A percentile compares a stretch with the other conserved stretches of the same genome.
phyloP scores from a whole-genome alignment of 805 yeast genomes.

The Yamadazyma laniorum region DNA sequence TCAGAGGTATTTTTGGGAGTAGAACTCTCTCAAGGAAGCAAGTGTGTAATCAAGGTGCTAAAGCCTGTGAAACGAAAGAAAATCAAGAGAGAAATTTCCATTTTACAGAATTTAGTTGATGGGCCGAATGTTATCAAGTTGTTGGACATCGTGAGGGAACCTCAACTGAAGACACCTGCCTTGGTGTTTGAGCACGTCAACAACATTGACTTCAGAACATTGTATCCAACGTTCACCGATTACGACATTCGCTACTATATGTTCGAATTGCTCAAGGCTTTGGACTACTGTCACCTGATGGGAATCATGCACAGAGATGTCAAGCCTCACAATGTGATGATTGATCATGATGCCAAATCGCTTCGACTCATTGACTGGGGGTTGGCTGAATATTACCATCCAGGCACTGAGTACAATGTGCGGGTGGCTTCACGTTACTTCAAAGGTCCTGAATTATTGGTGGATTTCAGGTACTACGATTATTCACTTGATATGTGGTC shows the following conservation, averaged over 20 bases:
- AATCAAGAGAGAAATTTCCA: conserved; percentile 86
- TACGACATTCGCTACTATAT: conserved; percentile 80
- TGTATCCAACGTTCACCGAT: conserved; percentile 77
- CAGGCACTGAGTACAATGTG: conserved; percentile 85
- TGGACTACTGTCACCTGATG: conserved; percentile 87
- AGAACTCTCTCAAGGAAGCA: conserved; percentile 55
- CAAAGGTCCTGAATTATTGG: conserved; percentile 88
- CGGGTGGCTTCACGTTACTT: conserved; percentile 90
- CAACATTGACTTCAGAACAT: conserved; percentile 80
- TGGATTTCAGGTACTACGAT: conserved; percentile 80
- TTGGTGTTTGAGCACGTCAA: conserved; percentile 81
- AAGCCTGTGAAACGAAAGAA: conserved; percentile 93
- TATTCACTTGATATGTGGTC: conserved; percentile 91
- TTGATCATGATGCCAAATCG: conserved; percentile 63
- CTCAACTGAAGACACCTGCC: conserved; percentile 81
- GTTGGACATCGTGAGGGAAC: conserved; percentile 85
- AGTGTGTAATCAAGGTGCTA: conserved; percentile 84
- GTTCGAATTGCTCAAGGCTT: conserved; percentile 75
- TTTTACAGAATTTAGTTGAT: conserved; percentile 76
- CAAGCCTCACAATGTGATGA: conserved; percentile 92
- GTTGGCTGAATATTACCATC: conserved; percentile 87
- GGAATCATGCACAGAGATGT: conserved; percentile 96
- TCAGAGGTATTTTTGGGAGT: conserved; percentile 91
- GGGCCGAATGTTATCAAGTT: conserved; percentile 80
- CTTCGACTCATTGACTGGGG: conserved; percentile 93